Conservation (phyloP, 2,329 filamentous ascomycete species). For the Paraphaeosphaeria sporulosa region DNA sequence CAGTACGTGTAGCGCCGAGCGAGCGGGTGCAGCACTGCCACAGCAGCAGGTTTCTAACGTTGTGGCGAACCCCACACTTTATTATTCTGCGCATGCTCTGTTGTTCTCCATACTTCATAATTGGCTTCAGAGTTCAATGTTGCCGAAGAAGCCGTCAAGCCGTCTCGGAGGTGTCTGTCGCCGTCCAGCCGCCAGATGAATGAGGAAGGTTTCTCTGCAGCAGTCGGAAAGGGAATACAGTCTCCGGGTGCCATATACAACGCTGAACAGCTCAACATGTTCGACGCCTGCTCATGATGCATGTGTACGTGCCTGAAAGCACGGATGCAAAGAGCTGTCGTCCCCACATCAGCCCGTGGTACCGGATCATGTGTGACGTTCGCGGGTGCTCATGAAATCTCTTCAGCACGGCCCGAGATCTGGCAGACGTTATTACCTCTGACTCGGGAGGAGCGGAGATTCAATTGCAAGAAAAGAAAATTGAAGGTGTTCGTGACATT, state of each 20-base stretch:
- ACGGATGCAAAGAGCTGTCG: slow-evolving; percentile 16
- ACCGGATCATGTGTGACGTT: slow-evolving; percentile 20
- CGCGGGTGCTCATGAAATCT: slow-evolving; percentile 23
- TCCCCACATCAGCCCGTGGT: slow-evolving; percentile 24
- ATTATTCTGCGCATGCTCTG: neutral
- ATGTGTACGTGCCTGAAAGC: neutral
- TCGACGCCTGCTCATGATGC: neutral
- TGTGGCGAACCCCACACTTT: slow-evolving; percentile 10
- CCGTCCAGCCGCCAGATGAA: neutral
- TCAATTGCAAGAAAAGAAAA: slow-evolving; percentile 4
- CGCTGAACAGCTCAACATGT: neutral
- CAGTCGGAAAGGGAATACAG: neutral
- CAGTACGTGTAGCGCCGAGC: neutral
- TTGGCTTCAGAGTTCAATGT: neutral
- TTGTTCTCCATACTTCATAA: slow-evolving; percentile 1
- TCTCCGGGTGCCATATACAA: neutral
- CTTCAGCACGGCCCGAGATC: slow-evolving; percentile 16
- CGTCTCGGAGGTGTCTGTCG: neutral
- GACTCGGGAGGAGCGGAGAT: neutral
- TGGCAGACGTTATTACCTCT: slow-evolving; percentile 2
- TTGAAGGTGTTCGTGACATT: slow-evolving; percentile 9
- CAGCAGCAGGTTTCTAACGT: slow-evolving; percentile 4
- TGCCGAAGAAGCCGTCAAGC: slow-evolving; percentile 3
- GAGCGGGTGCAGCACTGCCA: slow-evolving; percentile 4
- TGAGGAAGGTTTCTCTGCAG: neutral